Evolutionary conservation across 495 filamentous ascomycete genomes (phyloP).

Genomic region (Aspergillus steynii): DNA sequence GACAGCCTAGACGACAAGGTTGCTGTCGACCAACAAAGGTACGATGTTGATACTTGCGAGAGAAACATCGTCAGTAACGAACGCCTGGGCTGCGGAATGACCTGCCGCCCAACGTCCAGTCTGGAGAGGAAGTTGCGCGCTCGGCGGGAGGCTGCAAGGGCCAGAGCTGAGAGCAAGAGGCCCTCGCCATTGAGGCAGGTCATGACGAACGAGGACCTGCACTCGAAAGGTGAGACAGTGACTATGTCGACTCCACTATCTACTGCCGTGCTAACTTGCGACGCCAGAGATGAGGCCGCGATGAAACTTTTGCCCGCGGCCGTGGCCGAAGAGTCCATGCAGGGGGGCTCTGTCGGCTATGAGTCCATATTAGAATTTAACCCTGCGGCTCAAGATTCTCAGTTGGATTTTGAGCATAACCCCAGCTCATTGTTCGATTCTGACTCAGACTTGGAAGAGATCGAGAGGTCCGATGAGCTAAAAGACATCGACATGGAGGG

Average conservation of each 20-base stretch:
- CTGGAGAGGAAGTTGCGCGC: neutral
- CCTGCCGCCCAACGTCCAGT: neutral
- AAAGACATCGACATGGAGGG: neutral
- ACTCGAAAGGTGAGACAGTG: neutral
- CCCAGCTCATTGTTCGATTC: neutral
- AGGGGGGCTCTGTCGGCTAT: no score
- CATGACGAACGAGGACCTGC: neutral
- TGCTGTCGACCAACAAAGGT: conserved; percentile 6
- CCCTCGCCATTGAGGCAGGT: neutral
- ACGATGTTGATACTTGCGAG: neutral
- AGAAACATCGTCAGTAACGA: neutral
- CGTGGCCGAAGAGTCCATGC: neutral
- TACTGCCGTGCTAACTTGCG: no score
- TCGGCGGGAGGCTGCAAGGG: neutral
- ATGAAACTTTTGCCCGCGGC: no score
- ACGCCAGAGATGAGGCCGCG: no score
- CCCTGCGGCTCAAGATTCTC: no score
- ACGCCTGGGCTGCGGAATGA: neutral
- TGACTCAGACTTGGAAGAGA: neutral
- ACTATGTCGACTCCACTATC: no score
- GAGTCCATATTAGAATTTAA: no score
- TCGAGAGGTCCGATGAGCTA: neutral
- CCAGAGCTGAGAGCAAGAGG: neutral
- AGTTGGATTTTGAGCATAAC: no score
- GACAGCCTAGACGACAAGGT: conserved; percentile 7